Evolutionary conservation across 2,329 filamentous ascomycete genomes (phyloP), one percentile per base, ranked within the genome.

Genomic region (Gyromitra esculenta): DNA sequence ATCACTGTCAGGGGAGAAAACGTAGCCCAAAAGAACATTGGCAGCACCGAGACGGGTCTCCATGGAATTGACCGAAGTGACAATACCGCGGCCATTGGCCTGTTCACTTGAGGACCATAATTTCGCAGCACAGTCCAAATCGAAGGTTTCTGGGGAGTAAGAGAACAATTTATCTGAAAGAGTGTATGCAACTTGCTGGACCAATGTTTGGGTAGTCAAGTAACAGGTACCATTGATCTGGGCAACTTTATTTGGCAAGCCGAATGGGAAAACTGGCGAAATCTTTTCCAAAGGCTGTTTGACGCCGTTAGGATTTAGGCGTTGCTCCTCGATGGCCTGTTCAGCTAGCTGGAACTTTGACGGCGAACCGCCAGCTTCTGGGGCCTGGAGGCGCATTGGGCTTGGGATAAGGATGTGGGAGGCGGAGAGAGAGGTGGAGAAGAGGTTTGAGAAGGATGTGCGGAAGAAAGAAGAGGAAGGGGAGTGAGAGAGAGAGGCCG

Each of bases 151-250:
- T 37, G 94, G 93, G 1, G 95, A 98, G 87, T 97, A 98, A 73
- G 94, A 92, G 86, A 97, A 99, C 85, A 98, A 90, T 87, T 97
- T 97, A 87, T 98, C 94, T 73, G 95, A 98, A 77, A 99, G 88
- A 79, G 92, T 89, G 85, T 97, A 99, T 77, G 95, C 93, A 79
- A 98, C 91, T 85, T 99, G 96, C 86, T 99, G 96, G 79, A 98
- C 91, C 72, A 99, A 89, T 25, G 93, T 90, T 85, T 99, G 96
- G 39, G 94, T 92, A 52, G 95, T 98, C 77, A 95, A 88, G 85
- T 99, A 99, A 72, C 92, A 96, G 80, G 95, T 92, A 15, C 95
- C 96, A 77, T 88, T 90, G 83, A 98, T 92, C 62, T 74, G 78
- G 5, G 79, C 70, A 59, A 81, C 70, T 57, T 77, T 70, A 9